These are phyloP conservation scores for Myochromella boudieri DNA, from an alignment of 768 basidiomycete genomes.

Conservation along the genomic window DNA sequence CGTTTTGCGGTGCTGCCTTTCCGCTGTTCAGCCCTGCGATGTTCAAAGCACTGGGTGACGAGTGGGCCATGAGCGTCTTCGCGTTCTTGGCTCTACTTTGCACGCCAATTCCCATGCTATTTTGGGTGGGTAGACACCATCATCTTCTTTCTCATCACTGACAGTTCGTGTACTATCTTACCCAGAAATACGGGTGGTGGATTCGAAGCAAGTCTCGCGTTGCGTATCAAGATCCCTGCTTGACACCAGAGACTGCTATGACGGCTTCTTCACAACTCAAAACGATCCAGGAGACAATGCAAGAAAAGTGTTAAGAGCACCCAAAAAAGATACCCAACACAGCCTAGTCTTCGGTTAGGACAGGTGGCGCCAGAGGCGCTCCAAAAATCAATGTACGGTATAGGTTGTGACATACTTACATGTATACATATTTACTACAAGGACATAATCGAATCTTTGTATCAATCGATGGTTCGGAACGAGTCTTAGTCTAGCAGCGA, in stretches of 20 bases:
- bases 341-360: too few relatives aligned
- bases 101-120: slow-evolving; percentile 55
- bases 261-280: slow-evolving; percentile 8
- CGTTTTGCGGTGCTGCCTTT: slow-evolving; percentile 60
- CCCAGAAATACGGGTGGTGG: slow-evolving; percentile 49
- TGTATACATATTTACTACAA: too few relatives aligned
- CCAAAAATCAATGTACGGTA: too few relatives aligned
- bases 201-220: slow-evolving; percentile 45
- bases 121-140: slow-evolving; percentile 41
- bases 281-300: slow-evolving; percentile 16
- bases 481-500: too few relatives aligned
- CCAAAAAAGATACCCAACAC: too few relatives aligned
- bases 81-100: slow-evolving; percentile 49
- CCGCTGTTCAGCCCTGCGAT: slow-evolving; percentile 56
- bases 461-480: too few relatives aligned
- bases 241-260: not conserved
- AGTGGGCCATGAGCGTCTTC: slow-evolving; percentile 57
- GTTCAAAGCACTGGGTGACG: slow-evolving; percentile 51
- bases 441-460: too few relatives aligned
- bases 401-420: too few relatives aligned
- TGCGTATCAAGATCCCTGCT: slow-evolving; percentile 37
- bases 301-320: too few relatives aligned
- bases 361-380: too few relatives aligned
- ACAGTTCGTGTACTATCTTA: slow-evolving; percentile 8
- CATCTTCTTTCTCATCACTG: not conserved